Evolutionary conservation across 108 stramenopile genomes (phyloP).

Genomic region (Asterionellopsis glacialis): DNA sequence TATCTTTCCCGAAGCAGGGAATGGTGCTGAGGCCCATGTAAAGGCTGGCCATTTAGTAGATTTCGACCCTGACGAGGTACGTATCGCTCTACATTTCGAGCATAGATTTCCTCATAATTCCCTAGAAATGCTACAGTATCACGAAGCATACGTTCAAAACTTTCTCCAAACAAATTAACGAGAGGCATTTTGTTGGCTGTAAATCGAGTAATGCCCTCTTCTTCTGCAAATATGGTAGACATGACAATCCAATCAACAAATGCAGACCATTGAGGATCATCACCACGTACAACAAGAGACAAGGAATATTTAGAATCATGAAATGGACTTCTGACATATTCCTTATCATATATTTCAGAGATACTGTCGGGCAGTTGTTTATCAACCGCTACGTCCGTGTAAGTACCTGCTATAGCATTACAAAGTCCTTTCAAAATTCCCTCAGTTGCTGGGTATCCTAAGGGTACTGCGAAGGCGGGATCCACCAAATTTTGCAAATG

Average conservation of each 20-base stretch:
- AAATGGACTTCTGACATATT: background rate
- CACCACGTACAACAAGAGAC: conserved; percentile 33
- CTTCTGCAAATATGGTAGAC: conserved; percentile 41
- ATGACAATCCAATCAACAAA: conserved; percentile 44
- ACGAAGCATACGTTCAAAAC: background rate
- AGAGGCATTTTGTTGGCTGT: conserved; percentile 5
- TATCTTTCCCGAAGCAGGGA: background rate
- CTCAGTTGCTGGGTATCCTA: no score
- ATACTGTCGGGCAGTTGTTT: conserved; percentile 5
- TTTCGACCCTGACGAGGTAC: conserved; percentile 20
- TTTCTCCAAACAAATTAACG: background rate
- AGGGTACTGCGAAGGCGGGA: no score
- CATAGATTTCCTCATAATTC: conserved; percentile 9
- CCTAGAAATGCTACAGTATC: conserved; percentile 2
- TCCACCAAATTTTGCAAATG: no score
- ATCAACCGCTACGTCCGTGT: conserved; percentile 5
- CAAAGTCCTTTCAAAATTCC: no score
- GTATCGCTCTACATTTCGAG: conserved; percentile 8
- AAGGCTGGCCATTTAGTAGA: conserved; percentile 22
- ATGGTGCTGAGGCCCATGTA: background rate
- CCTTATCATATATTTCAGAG: conserved; percentile 8
- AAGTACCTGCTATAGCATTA: conserved; percentile 21
- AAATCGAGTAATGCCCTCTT: conserved; percentile 23
- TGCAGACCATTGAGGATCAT: conserved; percentile 40
- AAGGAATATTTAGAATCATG: conserved; percentile 20